Evolutionary conservation across 2,329 filamentous ascomycete genomes (phyloP).

Genomic region (Monosporascus sp.): DNA sequence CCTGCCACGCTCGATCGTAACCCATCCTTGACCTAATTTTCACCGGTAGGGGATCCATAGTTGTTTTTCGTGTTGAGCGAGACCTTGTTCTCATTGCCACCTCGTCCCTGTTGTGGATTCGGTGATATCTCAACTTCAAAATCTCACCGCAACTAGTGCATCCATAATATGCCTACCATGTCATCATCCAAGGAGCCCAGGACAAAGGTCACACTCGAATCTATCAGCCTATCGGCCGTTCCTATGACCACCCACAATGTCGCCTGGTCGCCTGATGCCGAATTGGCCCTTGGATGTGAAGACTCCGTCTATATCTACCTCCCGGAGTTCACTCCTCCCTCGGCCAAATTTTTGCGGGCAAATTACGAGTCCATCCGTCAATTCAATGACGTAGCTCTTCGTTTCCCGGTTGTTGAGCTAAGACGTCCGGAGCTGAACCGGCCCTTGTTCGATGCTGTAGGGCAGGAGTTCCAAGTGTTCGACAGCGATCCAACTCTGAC

Average conservation of each 20-base stretch:
- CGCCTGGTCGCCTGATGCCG: conserved; percentile 53
- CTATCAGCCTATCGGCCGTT: conserved; percentile 37
- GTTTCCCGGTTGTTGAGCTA: conserved; percentile 24
- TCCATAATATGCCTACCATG: not conserved
- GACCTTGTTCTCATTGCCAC: no score
- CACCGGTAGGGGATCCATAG: no score
- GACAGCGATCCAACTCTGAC: conserved; percentile 29
- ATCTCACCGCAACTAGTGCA: not conserved
- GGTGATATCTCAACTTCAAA: no score
- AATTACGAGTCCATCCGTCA: conserved; percentile 20
- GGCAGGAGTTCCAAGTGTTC: conserved; percentile 19
- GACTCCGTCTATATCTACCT: conserved; percentile 49
- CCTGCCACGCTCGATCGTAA: not conserved
- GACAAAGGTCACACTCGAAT: conserved; percentile 43
- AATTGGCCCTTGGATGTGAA: conserved; percentile 52
- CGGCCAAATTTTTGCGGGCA: not conserved
- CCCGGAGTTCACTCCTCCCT: conserved; percentile 35
- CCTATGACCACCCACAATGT: conserved; percentile 40
- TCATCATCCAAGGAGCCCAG: conserved; percentile 11
- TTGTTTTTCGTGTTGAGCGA: no score
- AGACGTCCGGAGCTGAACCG: conserved; percentile 22
- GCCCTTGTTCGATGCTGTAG: conserved; percentile 22
- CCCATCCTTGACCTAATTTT: no score
- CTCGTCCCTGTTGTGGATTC: no score
- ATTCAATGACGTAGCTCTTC: conserved; percentile 26